phyloP scores from a whole-genome alignment of 2,329 filamentous ascomycete species.

The Cryoendolithus antarcticus region DNA sequence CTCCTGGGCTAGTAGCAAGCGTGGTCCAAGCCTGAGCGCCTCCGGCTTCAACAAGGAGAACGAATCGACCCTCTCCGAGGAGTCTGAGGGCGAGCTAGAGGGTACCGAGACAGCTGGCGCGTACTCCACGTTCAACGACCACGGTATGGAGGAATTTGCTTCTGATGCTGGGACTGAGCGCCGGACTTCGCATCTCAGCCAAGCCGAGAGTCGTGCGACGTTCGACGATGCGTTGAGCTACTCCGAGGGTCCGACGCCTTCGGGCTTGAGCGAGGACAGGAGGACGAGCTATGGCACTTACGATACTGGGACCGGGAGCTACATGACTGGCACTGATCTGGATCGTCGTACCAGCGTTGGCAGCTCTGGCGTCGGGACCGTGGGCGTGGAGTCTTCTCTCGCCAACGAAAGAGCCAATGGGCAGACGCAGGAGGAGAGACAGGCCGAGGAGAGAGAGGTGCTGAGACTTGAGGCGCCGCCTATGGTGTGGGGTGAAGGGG shows the following conservation, averaged over 20 bases:
- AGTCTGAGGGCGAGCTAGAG: conserved; percentile 26
- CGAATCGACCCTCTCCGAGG: conserved; percentile 29
- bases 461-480: conserved; percentile 7
- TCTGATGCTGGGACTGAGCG: conserved; percentile 20
- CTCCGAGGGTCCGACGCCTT: conserved; percentile 12
- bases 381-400: conserved; percentile 18
- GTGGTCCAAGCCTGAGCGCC: conserved; percentile 15
- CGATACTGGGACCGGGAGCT: conserved; percentile 36
- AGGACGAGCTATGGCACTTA: conserved; percentile 20
- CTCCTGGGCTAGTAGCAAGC: conserved; percentile 21
- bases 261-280: neutral
- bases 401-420: conserved; percentile 17
- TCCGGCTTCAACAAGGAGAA: conserved; percentile 34
- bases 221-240: conserved; percentile 20
- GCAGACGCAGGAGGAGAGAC: conserved; percentile 1
- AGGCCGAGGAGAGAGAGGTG: conserved; percentile 9
- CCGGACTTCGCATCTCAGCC: conserved; percentile 11
- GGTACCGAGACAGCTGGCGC: conserved; percentile 11
- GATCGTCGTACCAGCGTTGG: conserved; percentile 29
- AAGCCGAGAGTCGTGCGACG: conserved; percentile 11
- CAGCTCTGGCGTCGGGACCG: conserved; percentile 15
- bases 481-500: conserved; percentile 8
- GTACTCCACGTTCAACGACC: conserved; percentile 4
- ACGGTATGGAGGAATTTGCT: conserved; percentile 10
- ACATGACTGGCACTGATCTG: conserved; percentile 36